phyloP scores from a whole-genome alignment of 108 stramenopile genomes.

The Fragilaria crotonensis region DNA sequence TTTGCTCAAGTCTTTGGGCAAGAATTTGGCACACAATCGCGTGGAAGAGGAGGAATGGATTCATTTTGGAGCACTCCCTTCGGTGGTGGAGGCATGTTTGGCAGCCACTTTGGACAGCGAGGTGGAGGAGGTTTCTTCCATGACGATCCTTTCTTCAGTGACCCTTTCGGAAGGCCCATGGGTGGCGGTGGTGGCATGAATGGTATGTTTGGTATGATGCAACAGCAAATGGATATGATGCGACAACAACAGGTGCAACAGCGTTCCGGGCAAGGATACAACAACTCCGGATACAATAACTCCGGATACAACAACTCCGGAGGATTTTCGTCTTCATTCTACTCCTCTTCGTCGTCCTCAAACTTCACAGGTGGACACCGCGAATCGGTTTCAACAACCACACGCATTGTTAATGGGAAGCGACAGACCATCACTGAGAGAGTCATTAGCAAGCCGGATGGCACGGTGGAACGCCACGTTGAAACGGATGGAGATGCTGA shows the following conservation, averaged over 20 bases:
- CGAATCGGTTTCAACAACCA: conserved; percentile 32
- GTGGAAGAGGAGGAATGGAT: too few relatives aligned
- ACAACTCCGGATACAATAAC: background rate
- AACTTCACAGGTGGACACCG: conserved; percentile 14
- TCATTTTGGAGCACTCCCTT: background rate
- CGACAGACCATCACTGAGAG: conserved; percentile 67
- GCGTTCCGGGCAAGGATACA: background rate
- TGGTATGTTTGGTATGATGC: conserved; percentile 2
- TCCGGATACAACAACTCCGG: background rate
- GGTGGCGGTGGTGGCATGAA: conserved; percentile 14
- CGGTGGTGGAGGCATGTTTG: conserved; percentile 9
- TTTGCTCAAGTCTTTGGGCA: conserved; percentile 41
- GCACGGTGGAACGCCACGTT: conserved; percentile 63
- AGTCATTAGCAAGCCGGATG: conserved; percentile 61
- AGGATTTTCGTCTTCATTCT: background rate
- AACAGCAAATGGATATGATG: background rate
- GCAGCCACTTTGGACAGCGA: too few relatives aligned
- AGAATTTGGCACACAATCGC: conserved; percentile 35
- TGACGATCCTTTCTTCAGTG: background rate
- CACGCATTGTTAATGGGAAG: conserved; percentile 72
- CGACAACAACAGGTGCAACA: conserved; percentile 2
- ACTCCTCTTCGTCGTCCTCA: conserved; percentile 19
- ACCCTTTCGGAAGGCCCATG: conserved; percentile 9
- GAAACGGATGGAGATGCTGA: conserved; percentile 30
- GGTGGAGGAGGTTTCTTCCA: background rate